These are phyloP conservation scores for Citrus medica DNA, from an alignment of 345 rosid genomes.

Conservation along the genomic window DNA sequence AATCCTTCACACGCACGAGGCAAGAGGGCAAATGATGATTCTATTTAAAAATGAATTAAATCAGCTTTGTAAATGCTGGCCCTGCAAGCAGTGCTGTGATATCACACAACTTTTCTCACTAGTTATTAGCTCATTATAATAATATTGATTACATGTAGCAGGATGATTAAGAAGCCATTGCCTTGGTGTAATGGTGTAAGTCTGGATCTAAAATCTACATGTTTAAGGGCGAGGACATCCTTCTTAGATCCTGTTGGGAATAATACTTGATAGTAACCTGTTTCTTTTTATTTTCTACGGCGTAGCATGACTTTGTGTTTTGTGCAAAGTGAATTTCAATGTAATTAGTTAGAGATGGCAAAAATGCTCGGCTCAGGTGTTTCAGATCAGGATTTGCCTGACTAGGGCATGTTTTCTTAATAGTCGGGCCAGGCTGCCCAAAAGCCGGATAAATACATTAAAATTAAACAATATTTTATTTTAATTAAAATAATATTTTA, in stretches of 20 bases:
- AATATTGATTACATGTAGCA: neutral
- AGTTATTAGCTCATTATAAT: neutral
- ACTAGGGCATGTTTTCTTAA: too few relatives aligned
- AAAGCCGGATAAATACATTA: too few relatives aligned
- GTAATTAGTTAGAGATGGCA: too few relatives aligned
- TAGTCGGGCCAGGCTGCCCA: too few relatives aligned
- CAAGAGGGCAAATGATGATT: neutral
- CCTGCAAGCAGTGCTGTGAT: neutral
- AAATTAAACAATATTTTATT: too few relatives aligned
- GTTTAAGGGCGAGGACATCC: neutral
- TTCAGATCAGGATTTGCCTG: too few relatives aligned
- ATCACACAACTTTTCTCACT: neutral
- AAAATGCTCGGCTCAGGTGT: too few relatives aligned
- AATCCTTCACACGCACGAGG: neutral
- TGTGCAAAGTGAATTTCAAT: neutral
- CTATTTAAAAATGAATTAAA: neutral
- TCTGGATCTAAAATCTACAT: neutral
- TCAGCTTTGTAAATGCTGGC: neutral
- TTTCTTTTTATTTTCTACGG: neutral
- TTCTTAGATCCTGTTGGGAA: neutral
- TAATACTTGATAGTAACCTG: neutral
- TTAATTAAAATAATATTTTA: too few relatives aligned
- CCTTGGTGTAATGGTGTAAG: neutral
- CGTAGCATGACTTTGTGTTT: neutral
- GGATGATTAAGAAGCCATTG: neutral